phyloP scores from a whole-genome alignment of 2,329 filamentous ascomycete genomes.

The Trichophyton simii region DNA sequence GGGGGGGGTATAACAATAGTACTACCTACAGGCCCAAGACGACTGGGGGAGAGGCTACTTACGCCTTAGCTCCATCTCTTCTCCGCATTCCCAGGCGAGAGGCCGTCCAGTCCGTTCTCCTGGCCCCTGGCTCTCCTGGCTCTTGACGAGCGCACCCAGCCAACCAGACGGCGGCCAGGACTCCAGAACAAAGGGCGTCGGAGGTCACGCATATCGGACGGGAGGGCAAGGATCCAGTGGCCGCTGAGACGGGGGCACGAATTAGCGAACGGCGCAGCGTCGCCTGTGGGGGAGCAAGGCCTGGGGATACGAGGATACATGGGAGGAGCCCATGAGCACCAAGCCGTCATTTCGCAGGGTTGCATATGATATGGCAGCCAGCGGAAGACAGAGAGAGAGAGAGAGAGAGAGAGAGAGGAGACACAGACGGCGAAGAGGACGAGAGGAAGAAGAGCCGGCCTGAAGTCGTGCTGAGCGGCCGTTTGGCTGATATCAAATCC shows the following conservation, averaged over 20 bases:
- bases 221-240: neutral
- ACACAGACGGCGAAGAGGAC: neutral
- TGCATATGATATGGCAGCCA: neutral
- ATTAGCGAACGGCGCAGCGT: neutral
- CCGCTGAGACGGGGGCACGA: neutral
- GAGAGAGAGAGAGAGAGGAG: neutral
- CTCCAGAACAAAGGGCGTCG: neutral
- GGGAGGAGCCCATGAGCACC: neutral
- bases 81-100: neutral
- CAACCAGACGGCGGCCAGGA: neutral
- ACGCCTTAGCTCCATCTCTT: neutral
- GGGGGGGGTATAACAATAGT: neutral
- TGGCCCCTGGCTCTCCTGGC: neutral
- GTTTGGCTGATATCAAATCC: neutral
- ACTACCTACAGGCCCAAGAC: too few species aligned
- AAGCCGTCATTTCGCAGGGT: neutral
- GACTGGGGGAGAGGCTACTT: neutral
- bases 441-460: neutral
- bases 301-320: slow-evolving; percentile 1
- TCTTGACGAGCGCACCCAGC: neutral
- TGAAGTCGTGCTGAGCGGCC: neutral
- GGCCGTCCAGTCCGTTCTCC: neutral
- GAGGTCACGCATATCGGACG: neutral
- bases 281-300: neutral
- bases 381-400: too few species aligned